Evolutionary conservation across 2,329 filamentous ascomycete species (phyloP).

Genomic region (Trichoderma semiorbis): DNA sequence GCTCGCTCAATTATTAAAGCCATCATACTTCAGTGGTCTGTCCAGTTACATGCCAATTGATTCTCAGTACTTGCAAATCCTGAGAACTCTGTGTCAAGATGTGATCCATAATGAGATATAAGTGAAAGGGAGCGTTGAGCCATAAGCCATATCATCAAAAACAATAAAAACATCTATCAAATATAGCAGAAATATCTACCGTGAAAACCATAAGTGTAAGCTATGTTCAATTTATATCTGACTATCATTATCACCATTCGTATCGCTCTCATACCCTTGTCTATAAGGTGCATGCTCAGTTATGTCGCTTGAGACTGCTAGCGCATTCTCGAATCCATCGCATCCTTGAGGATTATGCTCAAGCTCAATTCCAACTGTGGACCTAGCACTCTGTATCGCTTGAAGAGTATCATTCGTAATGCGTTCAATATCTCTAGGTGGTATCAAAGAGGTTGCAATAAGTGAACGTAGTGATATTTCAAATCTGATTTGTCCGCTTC

Average conservation of each 20-base stretch:
- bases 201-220: fast-evolving
- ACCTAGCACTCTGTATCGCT: background rate
- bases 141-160: too few species aligned
- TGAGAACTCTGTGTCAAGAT: too few species aligned
- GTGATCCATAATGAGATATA: too few species aligned
- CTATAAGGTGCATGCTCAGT: background rate
- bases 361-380: background rate
- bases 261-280: background rate
- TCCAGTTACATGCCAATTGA: fast-evolving
- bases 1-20: background rate
- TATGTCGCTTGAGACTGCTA: background rate
- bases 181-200: too few species aligned
- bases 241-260: background rate
- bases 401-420: background rate
- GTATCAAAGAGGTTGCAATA: background rate
- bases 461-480: background rate
- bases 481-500: background rate
- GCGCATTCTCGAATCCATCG: background rate
- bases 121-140: too few species aligned
- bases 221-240: background rate
- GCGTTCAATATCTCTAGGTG: background rate
- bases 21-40: background rate
- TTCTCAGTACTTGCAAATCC: background rate
- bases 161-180: too few species aligned
- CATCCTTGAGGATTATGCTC: background rate